These are phyloP conservation scores for Spergularia bocconei DNA, from an alignment of 148 eudicot genomes.

Conservation along the genomic window DNA sequence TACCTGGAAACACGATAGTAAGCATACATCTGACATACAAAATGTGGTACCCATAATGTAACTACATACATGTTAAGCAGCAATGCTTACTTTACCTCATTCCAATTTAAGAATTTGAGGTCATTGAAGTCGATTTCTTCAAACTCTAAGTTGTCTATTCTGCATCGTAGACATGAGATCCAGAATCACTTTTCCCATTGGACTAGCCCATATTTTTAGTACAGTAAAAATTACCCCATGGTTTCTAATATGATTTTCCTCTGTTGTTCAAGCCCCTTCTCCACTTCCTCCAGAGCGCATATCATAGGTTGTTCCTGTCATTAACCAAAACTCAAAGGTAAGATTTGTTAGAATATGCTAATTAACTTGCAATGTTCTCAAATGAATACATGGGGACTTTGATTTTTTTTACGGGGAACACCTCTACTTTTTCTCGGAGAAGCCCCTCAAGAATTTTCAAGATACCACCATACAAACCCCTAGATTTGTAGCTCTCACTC, in stretches of 20 bases:
- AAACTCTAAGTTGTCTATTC: slow-evolving; percentile 12
- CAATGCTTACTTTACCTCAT: slow-evolving; percentile 12
- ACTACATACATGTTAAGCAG: neutral
- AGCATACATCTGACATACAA: neutral
- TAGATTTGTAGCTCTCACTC: neutral
- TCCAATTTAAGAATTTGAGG: neutral
- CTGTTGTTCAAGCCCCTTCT: slow-evolving; percentile 10
- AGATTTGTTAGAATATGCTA: neutral
- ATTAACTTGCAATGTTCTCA: neutral
- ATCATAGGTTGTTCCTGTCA: slow-evolving; percentile 5
- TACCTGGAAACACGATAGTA: neutral
- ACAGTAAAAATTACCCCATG: slow-evolving; percentile 7
- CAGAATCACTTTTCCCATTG: neutral
- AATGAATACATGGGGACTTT: neutral
- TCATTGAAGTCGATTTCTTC: slow-evolving; percentile 11
- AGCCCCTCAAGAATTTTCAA: neutral
- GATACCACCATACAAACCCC: slow-evolving; percentile 5
- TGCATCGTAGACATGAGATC: slow-evolving; percentile 9
- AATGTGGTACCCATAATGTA: neutral
- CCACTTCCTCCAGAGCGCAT: slow-evolving; percentile 4
- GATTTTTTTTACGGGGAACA: slow-evolving; percentile 1
- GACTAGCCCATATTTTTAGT: neutral
- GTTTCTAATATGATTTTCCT: slow-evolving; percentile 6
- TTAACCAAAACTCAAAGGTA: neutral
- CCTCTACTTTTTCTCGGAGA: slow-evolving; percentile 1